Conservation (phyloP, 805 yeast species). For the Hagleromyces aurorensis region DNA sequence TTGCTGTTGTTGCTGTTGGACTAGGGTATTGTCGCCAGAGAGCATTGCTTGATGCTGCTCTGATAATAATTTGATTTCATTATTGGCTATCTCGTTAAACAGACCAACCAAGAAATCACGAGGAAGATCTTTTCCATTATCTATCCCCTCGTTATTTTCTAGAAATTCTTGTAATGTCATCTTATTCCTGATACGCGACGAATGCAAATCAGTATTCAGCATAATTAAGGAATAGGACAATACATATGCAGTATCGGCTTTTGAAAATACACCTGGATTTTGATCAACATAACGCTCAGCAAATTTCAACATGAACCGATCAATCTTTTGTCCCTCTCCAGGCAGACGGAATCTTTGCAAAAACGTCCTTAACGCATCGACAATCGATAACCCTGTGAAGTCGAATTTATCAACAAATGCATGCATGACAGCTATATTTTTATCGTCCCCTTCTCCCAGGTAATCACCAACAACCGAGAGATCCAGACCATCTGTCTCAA, state of each 20-base stretch:
- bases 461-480: conserved; percentile 83
- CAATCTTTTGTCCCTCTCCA: conserved; percentile 97
- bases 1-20: conserved; percentile 30
- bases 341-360: conserved; percentile 89
- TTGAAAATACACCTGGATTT: conserved; percentile 79
- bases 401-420: conserved; percentile 86
- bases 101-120: conserved; percentile 60
- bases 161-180: conserved; percentile 88
- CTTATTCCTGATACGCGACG: conserved; percentile 72
- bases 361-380: conserved; percentile 77
- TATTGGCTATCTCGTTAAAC: conserved; percentile 65
- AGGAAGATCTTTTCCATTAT: conserved; percentile 81
- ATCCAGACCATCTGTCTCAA: conserved; percentile 70
- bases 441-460: conserved; percentile 80
- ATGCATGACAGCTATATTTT: conserved; percentile 79
- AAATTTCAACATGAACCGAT: conserved; percentile 92
- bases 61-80: conserved; percentile 85
- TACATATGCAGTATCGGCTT: conserved; percentile 91
- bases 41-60: conserved; percentile 91
- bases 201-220: conserved; percentile 92
- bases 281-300: conserved; percentile 88
- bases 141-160: conserved; percentile 83
- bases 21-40: conserved; percentile 45
- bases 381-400: conserved; percentile 59
- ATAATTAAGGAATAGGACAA: conserved; percentile 85